Evolutionary conservation across 352 stramenopile genomes (phyloP), one percentile per base, ranked within the genome.

Genomic region (Peronosclerospora sorghi): DNA sequence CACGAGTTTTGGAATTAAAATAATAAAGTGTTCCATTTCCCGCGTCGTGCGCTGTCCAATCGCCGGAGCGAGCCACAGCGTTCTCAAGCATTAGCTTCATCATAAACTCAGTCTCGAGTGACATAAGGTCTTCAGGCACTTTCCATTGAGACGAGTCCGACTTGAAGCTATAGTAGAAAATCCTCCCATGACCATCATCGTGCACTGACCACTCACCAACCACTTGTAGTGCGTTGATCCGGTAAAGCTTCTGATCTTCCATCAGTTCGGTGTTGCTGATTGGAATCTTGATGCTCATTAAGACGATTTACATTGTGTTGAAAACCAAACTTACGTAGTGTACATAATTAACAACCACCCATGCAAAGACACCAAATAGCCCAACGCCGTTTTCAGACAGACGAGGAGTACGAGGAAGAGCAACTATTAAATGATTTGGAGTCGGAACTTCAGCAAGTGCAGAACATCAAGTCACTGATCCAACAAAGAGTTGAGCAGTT

Each of bases 21-120:
- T 88, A 91, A 41, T 87, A 91, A 17, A 88, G 46, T 30, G 74
- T 82, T 1, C 69, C 78, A 23, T 83, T 74, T 18, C 73, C 75
- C 0, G 76, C 54, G 32, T 85, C 73, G 37, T 88, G 75, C 9
- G 71, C 78, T 6, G 60, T 83, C 78, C 78, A 91, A n/a, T 41
- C 38, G 9, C 68, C 71, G 0, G 69, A 87, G 41, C 65, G 69
- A 41, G 67, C 78, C 12, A 88, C 52, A 0, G 75, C 73, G 20
- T 79, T 59, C 46, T 83, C 57, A 41, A 91, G 56, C 75, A 91
- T 91, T 17, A 86, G 65, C 59, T 75, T 68, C 78, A 88, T 91
- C 75, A 89, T 85, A 46, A 85, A 76, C 41, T 78, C 67, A 24
- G 64, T 74, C 36, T 86, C 73, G 18, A 79, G 56, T 10, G 58